Conservation (phyloP, 1,284 basidiomycete species). For the Malassezia cuniculi region DNA sequence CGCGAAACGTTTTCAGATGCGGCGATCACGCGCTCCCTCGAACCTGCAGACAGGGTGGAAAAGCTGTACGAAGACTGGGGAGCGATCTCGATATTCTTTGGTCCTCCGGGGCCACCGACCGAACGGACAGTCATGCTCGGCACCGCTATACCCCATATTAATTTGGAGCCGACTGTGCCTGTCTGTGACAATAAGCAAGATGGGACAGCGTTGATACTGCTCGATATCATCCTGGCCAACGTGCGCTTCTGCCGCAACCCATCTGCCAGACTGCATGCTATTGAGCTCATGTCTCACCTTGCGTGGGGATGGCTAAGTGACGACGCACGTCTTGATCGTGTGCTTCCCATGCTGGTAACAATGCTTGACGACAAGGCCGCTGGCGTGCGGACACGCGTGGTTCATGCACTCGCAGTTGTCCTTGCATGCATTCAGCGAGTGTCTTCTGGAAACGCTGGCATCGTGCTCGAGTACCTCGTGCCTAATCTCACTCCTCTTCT, state of each 20-base stretch:
- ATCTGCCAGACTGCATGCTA: conserved; percentile 67
- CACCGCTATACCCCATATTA: background rate
- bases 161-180: too few relatives aligned
- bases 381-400: conserved; percentile 54
- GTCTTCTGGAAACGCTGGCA: conserved; percentile 68
- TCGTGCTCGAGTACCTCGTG: conserved; percentile 88
- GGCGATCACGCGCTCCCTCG: conserved; percentile 3
- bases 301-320: conserved; percentile 66
- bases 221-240: conserved; percentile 76
- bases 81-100: conserved; percentile 21
- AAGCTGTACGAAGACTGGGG: conserved; percentile 41
- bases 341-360: conserved; percentile 81
- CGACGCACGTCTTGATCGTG: conserved; percentile 85
- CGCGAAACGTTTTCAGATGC: background rate
- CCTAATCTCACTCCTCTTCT: conserved; percentile 74
- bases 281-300: conserved; percentile 77
- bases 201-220: conserved; percentile 63
- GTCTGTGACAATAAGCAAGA: conserved; percentile 48
- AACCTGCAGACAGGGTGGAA: conserved; percentile 40
- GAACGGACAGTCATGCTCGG: background rate
- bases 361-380: conserved; percentile 73
- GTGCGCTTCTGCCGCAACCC: conserved; percentile 77
- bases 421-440: conserved; percentile 74
- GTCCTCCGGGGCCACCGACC: background rate
- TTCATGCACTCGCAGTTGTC: conserved; percentile 52